phyloP scores from a whole-genome alignment of 2,329 filamentous ascomycete species.

The Claviceps pazoutovae region DNA sequence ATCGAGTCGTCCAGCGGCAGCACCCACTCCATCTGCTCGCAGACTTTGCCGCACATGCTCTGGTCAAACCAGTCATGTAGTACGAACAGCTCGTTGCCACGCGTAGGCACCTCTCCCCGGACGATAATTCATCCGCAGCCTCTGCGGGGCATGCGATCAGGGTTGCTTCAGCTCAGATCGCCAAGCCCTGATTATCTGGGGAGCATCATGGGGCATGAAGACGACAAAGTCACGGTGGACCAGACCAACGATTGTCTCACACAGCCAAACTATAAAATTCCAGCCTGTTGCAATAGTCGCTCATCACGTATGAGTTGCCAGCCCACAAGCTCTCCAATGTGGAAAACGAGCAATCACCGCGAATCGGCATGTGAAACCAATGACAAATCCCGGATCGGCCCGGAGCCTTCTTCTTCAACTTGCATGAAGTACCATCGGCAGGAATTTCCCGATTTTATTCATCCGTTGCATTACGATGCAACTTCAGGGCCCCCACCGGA shows the following conservation, averaged over 20 bases:
- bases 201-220: conserved; percentile 3
- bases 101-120: not conserved
- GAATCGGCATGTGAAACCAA: not conserved
- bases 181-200: not conserved
- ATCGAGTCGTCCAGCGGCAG: conserved; percentile 4
- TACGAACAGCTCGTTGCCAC: conserved; percentile 5
- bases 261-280: not conserved
- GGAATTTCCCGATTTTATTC: not conserved
- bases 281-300: not conserved
- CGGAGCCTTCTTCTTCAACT: not conserved
- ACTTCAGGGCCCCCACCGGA: not conserved
- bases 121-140: conserved; percentile 14
- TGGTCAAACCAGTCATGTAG: conserved; percentile 6
- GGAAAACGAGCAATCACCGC: not conserved
- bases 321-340: not conserved
- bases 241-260: not conserved
- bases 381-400: not conserved
- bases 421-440: not conserved
- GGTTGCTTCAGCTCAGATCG: conserved; percentile 1
- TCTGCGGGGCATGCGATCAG: conserved; percentile 3
- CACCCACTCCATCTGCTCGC: conserved; percentile 3
- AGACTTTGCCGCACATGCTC: not conserved
- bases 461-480: not conserved
- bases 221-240: not conserved
- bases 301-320: not conserved